Base-by-base conservation (phyloP, 164 flowering plant species). In the Brasenia schreberi region DNA sequence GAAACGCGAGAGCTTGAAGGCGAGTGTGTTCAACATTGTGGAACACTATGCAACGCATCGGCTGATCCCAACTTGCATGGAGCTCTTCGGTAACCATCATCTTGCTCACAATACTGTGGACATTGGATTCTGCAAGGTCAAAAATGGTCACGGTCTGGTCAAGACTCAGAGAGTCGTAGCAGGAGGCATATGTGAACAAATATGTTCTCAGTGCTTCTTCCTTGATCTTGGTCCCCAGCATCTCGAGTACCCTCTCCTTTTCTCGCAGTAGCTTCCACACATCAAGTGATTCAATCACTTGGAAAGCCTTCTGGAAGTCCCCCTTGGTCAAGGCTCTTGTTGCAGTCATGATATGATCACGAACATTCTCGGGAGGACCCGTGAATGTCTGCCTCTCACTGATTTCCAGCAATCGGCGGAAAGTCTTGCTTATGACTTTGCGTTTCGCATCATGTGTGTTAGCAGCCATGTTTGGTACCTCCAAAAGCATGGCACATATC, bases 381-480 rank as follows among this genome's bases (percentile, higher is more conserved):
- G 84, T 82, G 75, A 89, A 87, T 16, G 96, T 83, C 70, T 91
- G 97, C 72, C 90, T 79, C 77, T 92, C 96, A 66, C 86, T 91
- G 23, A 76, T 81, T 71, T 94, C 97, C 64, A 94, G 90, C 68
- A 85, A 71, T 68, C 96, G 77, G 1, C 94, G 78, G 74, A 94
- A 91, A 0, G 82, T 88, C 84, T 85, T 94, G 73, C 99, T 92
- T n/a, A 91, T 85, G 68, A 94, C 80, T 73, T 74, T 86, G 65
- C 89, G 89, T 71, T 77, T 91, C 16, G 88, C 84, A 67, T 87
- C 98, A 59, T 77, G 87, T 11, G 68, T 71, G 72, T 83, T 85
- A 52, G 90, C 90, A 62, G 97, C 96, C 96, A 87, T 91, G 82
- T 91, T 84, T 10, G 99, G 96, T 33, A 91, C 99, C 79, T 91